phyloP scores from a whole-genome alignment of 192 early-diverging fungal species.

The Spizellomyces punctatus region DNA sequence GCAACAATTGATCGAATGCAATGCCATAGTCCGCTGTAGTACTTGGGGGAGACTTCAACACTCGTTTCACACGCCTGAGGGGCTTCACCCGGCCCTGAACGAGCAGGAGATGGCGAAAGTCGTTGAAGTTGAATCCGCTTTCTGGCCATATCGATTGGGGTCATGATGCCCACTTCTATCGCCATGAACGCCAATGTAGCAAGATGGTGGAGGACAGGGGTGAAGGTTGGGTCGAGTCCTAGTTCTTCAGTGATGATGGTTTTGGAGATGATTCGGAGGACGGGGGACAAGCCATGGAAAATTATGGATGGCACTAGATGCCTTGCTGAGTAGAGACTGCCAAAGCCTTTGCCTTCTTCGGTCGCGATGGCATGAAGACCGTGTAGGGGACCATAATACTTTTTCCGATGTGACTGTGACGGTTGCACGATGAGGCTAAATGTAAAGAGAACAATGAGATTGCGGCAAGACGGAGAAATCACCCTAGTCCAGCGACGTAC shows the following conservation, averaged over 20 bases:
- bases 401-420: conserved; percentile 67
- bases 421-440: conserved; percentile 84
- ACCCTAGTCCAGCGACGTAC: conserved; percentile 45
- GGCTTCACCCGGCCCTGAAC: not conserved
- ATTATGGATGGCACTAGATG: conserved; percentile 79
- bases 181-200: conserved; percentile 71
- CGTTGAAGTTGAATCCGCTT: conserved; percentile 82
- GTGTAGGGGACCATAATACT: conserved; percentile 81
- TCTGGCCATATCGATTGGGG: conserved; percentile 86
- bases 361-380: conserved; percentile 72
- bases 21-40: conserved; percentile 48
- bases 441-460: conserved; percentile 4
- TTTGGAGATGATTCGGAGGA: conserved; percentile 33
- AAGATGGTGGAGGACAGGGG: conserved; percentile 70
- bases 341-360: conserved; percentile 64
- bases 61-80: conserved; percentile 31
- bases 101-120: not conserved
- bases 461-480: conserved; percentile 14
- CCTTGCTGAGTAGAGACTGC: conserved; percentile 51
- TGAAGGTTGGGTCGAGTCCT: conserved; percentile 50
- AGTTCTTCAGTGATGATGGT: conserved; percentile 48
- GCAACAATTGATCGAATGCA: conserved; percentile 38
- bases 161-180: conserved; percentile 70
- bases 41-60: conserved; percentile 36
- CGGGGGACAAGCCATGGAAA: conserved; percentile 62